Evolutionary conservation across 2,329 filamentous ascomycete species (phyloP), one percentile per base, ranked within the genome.

Genomic region (Colletotrichum sp.): DNA sequence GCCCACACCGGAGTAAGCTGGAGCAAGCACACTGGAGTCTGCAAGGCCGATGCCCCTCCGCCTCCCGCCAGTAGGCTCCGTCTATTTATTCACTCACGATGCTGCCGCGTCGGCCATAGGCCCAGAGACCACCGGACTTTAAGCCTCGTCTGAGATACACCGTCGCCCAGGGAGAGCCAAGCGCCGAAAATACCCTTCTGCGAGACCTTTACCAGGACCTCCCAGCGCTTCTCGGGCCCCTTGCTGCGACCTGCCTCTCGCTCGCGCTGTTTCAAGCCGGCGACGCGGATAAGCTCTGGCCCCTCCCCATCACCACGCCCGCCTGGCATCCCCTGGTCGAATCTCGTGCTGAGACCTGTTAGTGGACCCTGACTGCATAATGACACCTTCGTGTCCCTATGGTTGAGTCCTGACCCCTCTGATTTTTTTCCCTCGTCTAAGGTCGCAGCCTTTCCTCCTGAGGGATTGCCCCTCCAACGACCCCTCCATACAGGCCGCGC

Each of bases 211-310:
- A n/a, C 16, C 16, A 31, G 63, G 18, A 21, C 24, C 54, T 62
- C 43, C n/a, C 54, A 61, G 51, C 69, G 59, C 34, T 59, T 33
- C 66, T 27, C 11, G 27, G 47, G 47, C 21, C 27, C n/a, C 54
- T 62, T 57, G 21, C 54, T 66, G 51, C 69, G 59, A 55, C 59
- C 62, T 33, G 34, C 21, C 61, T 55, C 38, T 38, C 62, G 70
- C 72, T 72, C 68, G 71, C 61, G 71, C 34, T 43, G 72, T 74
- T 74, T 74, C 72, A 72, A 74, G 68, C 71, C 62, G 71, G 71
- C 68, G 27, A 63, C 62, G 72, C 72, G 72, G 68, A 63, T 67
- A 74, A 74, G 68, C 72, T 74, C 72, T 73, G 61, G 67, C 59
- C 54, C 66, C 59, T 38, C 58, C 29, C 29, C 21, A 34, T 38